Evolutionary conservation across 805 yeast species (phyloP), one percentile per base, ranked within the genome.

Genomic region (Candida ficus): DNA sequence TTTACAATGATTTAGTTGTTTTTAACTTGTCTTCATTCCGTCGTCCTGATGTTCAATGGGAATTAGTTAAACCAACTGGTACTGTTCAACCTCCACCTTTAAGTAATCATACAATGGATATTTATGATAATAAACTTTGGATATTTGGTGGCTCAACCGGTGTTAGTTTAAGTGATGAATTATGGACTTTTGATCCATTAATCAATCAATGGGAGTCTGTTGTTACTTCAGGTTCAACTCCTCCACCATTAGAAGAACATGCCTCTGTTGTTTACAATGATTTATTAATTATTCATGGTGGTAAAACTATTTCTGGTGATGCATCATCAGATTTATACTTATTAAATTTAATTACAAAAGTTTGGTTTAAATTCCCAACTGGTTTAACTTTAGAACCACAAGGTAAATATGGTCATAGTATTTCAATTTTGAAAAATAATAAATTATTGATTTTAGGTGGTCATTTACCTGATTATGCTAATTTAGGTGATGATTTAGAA

Each of bases 61-160:
- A 82, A 51, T 68, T 75, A 52, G 70, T 88, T 17, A 71, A 70
- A 33, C 80, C 89, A 3, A 56, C 61, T 26, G 61, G 68, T n/a
- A 56, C 62, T 37, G 58, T 68, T 10, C 69, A 69, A 33, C 93
- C 93, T 13, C 95, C 95, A 2, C 88, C 95, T 2, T 71, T 95
- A 48, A 79, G 97, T 2, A 89, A 90, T 61, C 99, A 93, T 64
- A 73, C 96, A 4, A 87, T 90, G 85, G 77, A 80, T 18, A 76
- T 91, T 3, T 83, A 74, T 64, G 81, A 84, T 49, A 80, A 82
- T 58, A 81, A 81, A 56, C 68, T 93, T 41, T 91, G 82, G 70
- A 68, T 93, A 10, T 93, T 84, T 65, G 99, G 99, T 45, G 99
- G 99, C 43, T 84, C 88, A 42, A 88, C 87, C 52, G 77, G 83